These are phyloP conservation scores for Komagataella kurtzmanii DNA, from an alignment of 805 yeast genomes.

Conservation along the genomic window DNA sequence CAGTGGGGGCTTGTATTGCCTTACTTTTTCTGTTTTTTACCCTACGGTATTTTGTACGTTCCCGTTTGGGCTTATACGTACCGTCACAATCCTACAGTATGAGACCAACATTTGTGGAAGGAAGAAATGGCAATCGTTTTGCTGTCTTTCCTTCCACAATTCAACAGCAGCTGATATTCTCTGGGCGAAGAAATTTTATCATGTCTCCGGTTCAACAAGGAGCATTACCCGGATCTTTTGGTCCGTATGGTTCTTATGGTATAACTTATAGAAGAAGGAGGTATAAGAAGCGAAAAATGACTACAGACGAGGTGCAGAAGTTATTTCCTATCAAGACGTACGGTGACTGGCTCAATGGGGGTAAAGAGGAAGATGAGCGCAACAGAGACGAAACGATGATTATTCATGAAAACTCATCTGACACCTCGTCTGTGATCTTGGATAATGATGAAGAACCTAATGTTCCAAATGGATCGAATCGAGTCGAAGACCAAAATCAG, in stretches of 20 bases:
- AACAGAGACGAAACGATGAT: slow-evolving; percentile 22
- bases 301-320: slow-evolving; percentile 44
- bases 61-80: slow-evolving; percentile 39
- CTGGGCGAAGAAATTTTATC: background rate
- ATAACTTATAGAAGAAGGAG: background rate
- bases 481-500: slow-evolving; percentile 1
- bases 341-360: slow-evolving; percentile 47
- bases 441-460: slow-evolving; percentile 21
- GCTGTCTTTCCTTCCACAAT: background rate
- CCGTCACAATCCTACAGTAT: slow-evolving; percentile 7
- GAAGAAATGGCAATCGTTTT: background rate
- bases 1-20: slow-evolving; percentile 49
- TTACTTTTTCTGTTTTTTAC: slow-evolving; percentile 45
- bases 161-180: background rate
- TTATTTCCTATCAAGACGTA: slow-evolving; percentile 47
- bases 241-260: background rate
- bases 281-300: slow-evolving; percentile 31
- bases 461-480: slow-evolving; percentile 7
- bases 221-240: background rate
- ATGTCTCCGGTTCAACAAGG: background rate
- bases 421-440: background rate
- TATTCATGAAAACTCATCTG: background rate
- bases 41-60: slow-evolving; percentile 41
- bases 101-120: background rate
- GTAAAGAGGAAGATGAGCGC: slow-evolving; percentile 34